A percentile compares a stretch with the other conserved stretches of the same genome.
Evolutionary conservation across 2,329 filamentous ascomycete genomes (phyloP).

Genomic region (Penicillium sp.): DNA sequence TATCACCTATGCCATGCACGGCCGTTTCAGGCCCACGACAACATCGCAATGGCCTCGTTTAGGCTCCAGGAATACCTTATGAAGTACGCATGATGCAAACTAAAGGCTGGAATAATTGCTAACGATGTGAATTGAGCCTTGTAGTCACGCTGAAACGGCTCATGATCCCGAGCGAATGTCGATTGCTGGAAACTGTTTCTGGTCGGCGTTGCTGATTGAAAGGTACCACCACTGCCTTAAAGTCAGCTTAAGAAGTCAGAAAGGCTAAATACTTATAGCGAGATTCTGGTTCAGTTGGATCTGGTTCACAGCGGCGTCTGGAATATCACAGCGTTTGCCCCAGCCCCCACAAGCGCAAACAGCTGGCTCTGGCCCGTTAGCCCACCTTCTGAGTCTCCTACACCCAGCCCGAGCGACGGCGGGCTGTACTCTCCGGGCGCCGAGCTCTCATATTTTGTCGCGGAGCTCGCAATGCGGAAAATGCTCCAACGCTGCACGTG

Average conservation of each 20-base stretch:
- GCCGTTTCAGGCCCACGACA: constrained; percentile 19
- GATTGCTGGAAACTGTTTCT: constrained; percentile 16
- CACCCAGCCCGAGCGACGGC: background rate
- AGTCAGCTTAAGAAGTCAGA: no score
- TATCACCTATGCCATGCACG: constrained; percentile 12
- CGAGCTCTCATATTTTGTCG: constrained; percentile 17
- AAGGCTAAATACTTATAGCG: background rate
- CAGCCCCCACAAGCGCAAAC: constrained; percentile 1
- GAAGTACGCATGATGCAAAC: background rate
- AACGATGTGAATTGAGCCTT: background rate
- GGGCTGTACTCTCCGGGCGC: background rate
- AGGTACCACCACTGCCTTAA: background rate
- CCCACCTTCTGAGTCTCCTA: background rate
- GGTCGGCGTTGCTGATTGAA: constrained; percentile 17
- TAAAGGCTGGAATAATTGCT: background rate
- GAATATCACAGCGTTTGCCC: background rate
- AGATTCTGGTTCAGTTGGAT: constrained; percentile 16
- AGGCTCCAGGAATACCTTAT: constrained; percentile 1
- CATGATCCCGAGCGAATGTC: background rate
- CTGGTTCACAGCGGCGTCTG: constrained; percentile 18
- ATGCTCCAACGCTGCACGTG: constrained; percentile 17
- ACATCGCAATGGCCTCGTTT: constrained; percentile 15
- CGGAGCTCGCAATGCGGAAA: constrained; percentile 20
- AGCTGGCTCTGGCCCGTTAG: background rate
- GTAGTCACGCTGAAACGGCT: background rate